Percentiles rank a stretch among this genome's conserved stretches.
Conservation (phyloP, 345 rosid species). For the Eucalyptus decipiens region DNA sequence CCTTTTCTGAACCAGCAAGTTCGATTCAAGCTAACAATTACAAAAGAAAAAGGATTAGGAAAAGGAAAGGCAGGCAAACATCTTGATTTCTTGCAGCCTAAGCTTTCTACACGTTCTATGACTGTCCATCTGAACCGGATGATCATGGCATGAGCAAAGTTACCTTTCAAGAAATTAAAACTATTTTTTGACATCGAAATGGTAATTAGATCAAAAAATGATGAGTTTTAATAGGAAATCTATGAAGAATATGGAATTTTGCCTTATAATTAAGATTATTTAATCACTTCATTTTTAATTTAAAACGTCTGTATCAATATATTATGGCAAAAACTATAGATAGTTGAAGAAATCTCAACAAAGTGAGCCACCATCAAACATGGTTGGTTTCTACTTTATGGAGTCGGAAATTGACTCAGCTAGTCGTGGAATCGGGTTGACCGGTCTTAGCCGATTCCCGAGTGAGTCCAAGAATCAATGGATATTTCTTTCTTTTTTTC, state of each 20-base stretch:
- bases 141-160: background rate
- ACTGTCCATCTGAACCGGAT: background rate
- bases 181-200: background rate
- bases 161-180: background rate
- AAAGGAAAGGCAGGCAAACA: background rate
- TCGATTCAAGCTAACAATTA: background rate
- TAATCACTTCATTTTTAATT: background rate
- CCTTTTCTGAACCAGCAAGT: background rate
- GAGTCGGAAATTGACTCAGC: background rate
- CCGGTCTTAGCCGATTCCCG: rapidly evolving
- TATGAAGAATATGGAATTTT: background rate
- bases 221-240: background rate
- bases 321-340: background rate
- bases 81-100: background rate
- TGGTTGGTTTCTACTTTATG: too few relatives aligned
- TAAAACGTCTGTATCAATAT: background rate
- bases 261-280: background rate
- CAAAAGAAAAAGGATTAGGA: too few relatives aligned
- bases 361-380: too few relatives aligned
- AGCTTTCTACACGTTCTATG: background rate
- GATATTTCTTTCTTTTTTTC: too few relatives aligned
- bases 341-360: too few relatives aligned
- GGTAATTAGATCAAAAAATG: background rate
- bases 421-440: background rate
- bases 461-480: background rate